Evolutionary conservation across 352 stramenopile genomes (phyloP), one percentile per base, ranked within the genome.

Genomic region (Halophytophthora batemanensis): DNA sequence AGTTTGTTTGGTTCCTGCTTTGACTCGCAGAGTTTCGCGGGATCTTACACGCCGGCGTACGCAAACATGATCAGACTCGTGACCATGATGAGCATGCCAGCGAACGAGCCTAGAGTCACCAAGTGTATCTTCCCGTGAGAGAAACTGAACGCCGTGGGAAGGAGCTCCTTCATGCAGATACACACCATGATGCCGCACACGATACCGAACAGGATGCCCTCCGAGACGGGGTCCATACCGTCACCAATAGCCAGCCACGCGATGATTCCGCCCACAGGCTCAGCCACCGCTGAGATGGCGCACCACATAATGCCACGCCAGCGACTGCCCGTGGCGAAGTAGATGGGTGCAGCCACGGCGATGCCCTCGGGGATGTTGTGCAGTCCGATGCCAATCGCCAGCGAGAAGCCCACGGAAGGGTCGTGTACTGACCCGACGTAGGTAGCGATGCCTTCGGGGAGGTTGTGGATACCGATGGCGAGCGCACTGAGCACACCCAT

Each of bases 301-400:
- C 85, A 92, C 84, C 87, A 97, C 39, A 88, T 66, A 59, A 98
- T 97, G 2, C 87, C 94, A 23, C 93, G 93, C 59, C 75, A 86
- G 7, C 88, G 76, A 42, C 84, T 95, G 6, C 90, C 90, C 12
- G 94, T 98, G 6, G 91, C 88, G 56, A 97, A 98, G 68, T 98
- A 98, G 31, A 98, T 93, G 2, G 94, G 92, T 12, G 97, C 74
- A 10, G 90, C 85, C 18, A 98, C 89, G 42, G 88, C 96, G 35
- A 98, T 73, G 1, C 95, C 95, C 53, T 98, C 94, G 2, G 94
- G 90, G 52, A 98, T 96, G 61, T 98, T 98, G 70, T 98, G 94
- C 22, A 98, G 83, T 6, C 80, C 92, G 50, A 98, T 98, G 21
- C 86, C 93, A 23, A 98, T 71, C 0, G 94, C 93, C 6, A 98